These are phyloP conservation scores for Sambucus nigra DNA, from an alignment of 129 eudicot genomes.

Conservation along the genomic window DNA sequence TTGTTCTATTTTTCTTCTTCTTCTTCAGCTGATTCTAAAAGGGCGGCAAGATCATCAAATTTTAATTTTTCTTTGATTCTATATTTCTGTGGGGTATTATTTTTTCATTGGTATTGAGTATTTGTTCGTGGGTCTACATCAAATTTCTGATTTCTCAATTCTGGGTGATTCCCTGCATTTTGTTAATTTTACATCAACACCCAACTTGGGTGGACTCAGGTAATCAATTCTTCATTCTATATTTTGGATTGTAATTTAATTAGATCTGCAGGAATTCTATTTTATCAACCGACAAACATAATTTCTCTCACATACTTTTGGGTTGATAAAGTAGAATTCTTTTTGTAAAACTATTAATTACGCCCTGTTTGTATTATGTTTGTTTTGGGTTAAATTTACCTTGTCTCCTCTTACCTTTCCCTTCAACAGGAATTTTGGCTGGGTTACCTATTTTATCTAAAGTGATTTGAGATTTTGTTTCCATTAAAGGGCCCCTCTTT, in stretches of 20 bases:
- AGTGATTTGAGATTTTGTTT: not conserved
- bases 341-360: not conserved
- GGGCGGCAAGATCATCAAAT: not conserved
- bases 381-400: too few species aligned
- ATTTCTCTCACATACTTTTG: not conserved
- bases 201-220: not conserved
- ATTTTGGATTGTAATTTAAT: not conserved
- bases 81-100: not conserved
- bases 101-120: not conserved
- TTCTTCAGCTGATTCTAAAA: not conserved
- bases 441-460: not conserved
- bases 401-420: too few species aligned
- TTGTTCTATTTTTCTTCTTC: not conserved
- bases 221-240: not conserved
- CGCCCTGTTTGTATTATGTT: not conserved
- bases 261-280: not conserved
- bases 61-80: not conserved
- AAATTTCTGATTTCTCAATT: not conserved
- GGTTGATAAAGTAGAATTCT: not conserved
- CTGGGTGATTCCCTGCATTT: not conserved
- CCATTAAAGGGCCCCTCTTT: not conserved
- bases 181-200: not conserved
- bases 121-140: not conserved
- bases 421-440: not conserved
- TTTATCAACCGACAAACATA: not conserved